These are phyloP conservation scores for Scutellospora calospora DNA, from an alignment of 371 early-diverging fungal genomes.

Conservation along the genomic window DNA sequence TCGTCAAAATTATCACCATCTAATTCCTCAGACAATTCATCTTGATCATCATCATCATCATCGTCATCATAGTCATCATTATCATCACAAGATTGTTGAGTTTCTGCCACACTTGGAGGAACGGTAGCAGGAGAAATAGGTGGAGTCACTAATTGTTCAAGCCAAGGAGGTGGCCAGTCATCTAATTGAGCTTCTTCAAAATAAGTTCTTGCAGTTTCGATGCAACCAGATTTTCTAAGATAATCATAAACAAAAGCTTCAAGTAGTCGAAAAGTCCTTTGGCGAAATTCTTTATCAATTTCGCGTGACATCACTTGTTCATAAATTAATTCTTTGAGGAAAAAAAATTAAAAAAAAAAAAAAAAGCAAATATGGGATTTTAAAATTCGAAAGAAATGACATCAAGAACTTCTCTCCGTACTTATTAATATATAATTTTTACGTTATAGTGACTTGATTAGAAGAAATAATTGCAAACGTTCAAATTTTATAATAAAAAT, in stretches of 20 bases:
- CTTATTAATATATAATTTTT: too few relatives aligned
- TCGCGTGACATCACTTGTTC: too few relatives aligned
- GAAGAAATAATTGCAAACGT: too few relatives aligned
- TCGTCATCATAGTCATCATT: not conserved
- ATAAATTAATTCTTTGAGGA: too few relatives aligned
- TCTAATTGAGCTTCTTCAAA: not conserved
- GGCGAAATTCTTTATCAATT: constrained; percentile 8
- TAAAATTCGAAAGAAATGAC: too few relatives aligned
- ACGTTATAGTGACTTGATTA: too few relatives aligned
- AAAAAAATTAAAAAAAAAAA: too few relatives aligned
- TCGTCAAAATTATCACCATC: not conserved
- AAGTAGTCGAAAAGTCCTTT: constrained; percentile 4
- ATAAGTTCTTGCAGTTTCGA: constrained; percentile 20
- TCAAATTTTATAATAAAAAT: too few relatives aligned
- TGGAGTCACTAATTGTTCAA: not conserved
- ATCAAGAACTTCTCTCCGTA: too few relatives aligned
- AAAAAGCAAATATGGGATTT: too few relatives aligned
- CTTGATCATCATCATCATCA: not conserved
- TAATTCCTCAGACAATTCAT: too few relatives aligned
- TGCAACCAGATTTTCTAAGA: constrained; percentile 7
- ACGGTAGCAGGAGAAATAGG: not conserved
- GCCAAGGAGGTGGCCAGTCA: constrained; percentile 16
- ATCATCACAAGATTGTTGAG: not conserved
- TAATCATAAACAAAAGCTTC: constrained; percentile 27
- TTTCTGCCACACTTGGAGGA: not conserved